Percentiles rank a stretch among this genome's conserved stretches.
These are phyloP conservation scores for Adansonia madagascariensis DNA, from an alignment of 441 rosid genomes.

Conservation along the genomic window DNA sequence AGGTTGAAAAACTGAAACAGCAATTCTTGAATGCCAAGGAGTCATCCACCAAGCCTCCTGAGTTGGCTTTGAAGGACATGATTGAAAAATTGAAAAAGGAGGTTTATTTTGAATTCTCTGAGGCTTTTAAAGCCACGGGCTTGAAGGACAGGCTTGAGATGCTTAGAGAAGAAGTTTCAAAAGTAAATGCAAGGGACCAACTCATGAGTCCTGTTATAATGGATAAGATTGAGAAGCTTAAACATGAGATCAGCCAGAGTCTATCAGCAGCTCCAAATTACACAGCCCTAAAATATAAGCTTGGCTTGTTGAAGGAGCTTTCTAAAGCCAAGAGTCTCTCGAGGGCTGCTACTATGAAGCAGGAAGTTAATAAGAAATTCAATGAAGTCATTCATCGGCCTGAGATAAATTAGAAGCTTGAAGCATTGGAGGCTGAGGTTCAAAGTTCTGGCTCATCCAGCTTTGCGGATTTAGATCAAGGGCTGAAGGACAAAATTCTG, in stretches of 20 bases:
- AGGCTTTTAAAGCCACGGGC: constrained; percentile 66
- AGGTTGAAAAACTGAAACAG: constrained; percentile 65
- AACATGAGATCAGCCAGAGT: constrained; percentile 55
- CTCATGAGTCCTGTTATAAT: constrained; percentile 58
- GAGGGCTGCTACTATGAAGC: constrained; percentile 47
- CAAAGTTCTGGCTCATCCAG: constrained; percentile 53
- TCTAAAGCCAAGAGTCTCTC: constrained; percentile 56
- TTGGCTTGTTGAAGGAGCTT: constrained; percentile 71
- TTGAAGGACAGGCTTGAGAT: constrained; percentile 52
- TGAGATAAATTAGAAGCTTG: constrained; percentile 66
- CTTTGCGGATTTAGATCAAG: constrained; percentile 56
- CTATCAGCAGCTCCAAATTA: constrained; percentile 64
- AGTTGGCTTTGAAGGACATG: constrained; percentile 56
- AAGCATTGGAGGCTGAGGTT: constrained; percentile 58
- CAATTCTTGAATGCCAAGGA: constrained; percentile 67
- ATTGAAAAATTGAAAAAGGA: constrained; percentile 66
- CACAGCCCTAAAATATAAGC: constrained; percentile 60
- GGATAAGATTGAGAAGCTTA: constrained; percentile 68
- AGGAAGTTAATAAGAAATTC: constrained; percentile 61
- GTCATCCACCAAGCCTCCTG: constrained; percentile 58
- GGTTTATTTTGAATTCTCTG: constrained; percentile 67
- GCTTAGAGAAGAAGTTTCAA: constrained; percentile 55
- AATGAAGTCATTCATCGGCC: constrained; percentile 58
- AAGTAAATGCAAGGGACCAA: constrained; percentile 55
- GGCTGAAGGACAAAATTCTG: constrained; percentile 53